Evolutionary conservation across 495 filamentous ascomycete genomes (phyloP).

Genomic region (Aspergillus saccharolyticus): DNA sequence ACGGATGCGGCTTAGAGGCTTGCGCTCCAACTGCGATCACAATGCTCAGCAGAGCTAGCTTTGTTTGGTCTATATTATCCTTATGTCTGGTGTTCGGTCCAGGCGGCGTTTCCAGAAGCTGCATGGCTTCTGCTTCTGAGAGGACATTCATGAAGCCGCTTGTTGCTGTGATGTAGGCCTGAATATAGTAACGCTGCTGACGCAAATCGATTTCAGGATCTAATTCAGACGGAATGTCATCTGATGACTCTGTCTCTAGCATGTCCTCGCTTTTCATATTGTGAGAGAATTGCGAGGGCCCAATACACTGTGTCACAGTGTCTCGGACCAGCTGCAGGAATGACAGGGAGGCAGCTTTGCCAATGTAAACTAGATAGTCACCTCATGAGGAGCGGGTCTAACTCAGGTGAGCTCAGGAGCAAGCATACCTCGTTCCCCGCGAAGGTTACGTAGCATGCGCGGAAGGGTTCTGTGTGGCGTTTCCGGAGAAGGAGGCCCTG

Average conservation of each 20-base stretch:
- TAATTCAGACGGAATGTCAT: conserved; percentile 24
- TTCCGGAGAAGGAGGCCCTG: conserved; percentile 25
- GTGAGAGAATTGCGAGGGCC: conserved; percentile 40
- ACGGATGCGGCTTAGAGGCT: conserved; percentile 22
- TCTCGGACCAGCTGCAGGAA: conserved; percentile 40
- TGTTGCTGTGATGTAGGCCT: conserved; percentile 26
- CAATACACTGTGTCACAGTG: conserved; percentile 39
- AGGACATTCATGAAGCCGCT: conserved; percentile 31
- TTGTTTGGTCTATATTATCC: conserved; percentile 19
- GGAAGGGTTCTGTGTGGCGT: conserved; percentile 35
- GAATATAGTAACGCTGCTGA: conserved; percentile 24
- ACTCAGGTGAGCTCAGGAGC: no score
- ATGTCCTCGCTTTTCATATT: conserved; percentile 38
- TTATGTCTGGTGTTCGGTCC: conserved; percentile 8
- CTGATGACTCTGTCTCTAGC: conserved; percentile 36
- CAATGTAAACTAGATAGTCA: conserved; percentile 30
- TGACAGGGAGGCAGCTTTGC: conserved; percentile 37
- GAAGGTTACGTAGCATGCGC: conserved; percentile 35
- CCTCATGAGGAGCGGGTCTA: conserved; percentile 1
- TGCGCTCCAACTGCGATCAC: conserved; percentile 43
- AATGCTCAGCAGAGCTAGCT: conserved; percentile 30
- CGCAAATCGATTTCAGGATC: conserved; percentile 20
- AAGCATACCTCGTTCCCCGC: conserved; percentile 33
- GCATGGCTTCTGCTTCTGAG: conserved; percentile 15
- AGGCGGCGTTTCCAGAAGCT: conserved; percentile 7